phyloP scores from a whole-genome alignment of 2,329 filamentous ascomycete species.

The Mycosphaerella arachidis region DNA sequence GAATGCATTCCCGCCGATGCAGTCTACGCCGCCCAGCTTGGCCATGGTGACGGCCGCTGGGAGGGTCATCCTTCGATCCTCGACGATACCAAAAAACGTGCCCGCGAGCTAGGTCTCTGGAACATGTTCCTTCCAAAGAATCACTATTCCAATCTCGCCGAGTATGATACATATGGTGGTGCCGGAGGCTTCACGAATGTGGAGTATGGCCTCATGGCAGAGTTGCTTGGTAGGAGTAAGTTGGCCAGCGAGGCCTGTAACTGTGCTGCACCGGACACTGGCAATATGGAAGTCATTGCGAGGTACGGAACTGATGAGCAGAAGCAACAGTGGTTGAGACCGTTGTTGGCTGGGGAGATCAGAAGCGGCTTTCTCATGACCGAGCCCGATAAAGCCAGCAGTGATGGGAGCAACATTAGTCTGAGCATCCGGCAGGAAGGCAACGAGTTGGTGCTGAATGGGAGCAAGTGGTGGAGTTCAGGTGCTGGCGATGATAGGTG shows the following conservation, averaged over 20 bases:
- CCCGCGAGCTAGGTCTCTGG: conserved; percentile 81
- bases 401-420: conserved; percentile 47
- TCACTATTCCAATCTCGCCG: conserved; percentile 58
- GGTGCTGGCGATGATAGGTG: conserved; percentile 90
- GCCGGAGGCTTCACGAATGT: conserved; percentile 83
- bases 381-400: conserved; percentile 46
- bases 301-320: conserved; percentile 49
- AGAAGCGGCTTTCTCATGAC: conserved; percentile 46
- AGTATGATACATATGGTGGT: conserved; percentile 60
- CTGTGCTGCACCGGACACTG: conserved; percentile 45
- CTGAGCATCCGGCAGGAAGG: conserved; percentile 78
- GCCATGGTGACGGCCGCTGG: conserved; percentile 74
- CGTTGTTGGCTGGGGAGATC: conserved; percentile 46
- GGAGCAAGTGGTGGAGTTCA: conserved; percentile 98
- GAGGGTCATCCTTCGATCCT: conserved; percentile 72
- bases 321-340: conserved; percentile 48
- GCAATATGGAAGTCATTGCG: conserved; percentile 50
- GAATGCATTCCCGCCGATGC: conserved; percentile 74
- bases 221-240: conserved; percentile 83
- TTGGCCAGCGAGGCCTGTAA: conserved; percentile 87
- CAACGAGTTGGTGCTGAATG: conserved; percentile 88
- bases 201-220: conserved; percentile 96
- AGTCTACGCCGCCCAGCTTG: conserved; percentile 73
- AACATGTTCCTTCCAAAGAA: conserved; percentile 96
- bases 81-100: conserved; percentile 78